phyloP scores from a whole-genome alignment of 2,329 filamentous ascomycete species.

The Bipolaris gigantea region DNA sequence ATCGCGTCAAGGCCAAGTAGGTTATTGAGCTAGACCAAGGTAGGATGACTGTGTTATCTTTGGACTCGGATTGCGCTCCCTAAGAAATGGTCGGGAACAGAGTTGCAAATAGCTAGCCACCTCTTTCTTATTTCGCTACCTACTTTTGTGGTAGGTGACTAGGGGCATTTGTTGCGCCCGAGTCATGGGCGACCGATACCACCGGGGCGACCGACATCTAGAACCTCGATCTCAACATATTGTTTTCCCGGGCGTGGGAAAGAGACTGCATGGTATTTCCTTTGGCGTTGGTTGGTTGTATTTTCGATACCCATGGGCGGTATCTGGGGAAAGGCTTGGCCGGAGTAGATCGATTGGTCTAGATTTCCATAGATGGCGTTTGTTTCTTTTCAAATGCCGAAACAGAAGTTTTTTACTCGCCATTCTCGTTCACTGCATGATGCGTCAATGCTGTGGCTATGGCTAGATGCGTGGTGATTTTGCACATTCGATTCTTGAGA shows the following conservation, averaged over 20 bases:
- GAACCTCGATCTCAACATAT: background rate
- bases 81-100: background rate
- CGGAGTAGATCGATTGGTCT: background rate
- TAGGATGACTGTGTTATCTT: background rate
- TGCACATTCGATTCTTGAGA: background rate
- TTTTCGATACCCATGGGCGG: constrained; percentile 1
- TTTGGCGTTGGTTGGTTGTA: background rate
- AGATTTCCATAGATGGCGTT: background rate
- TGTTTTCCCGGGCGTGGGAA: background rate
- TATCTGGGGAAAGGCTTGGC: background rate
- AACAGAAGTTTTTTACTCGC: background rate
- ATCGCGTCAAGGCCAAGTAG: background rate
- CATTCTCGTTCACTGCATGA: background rate
- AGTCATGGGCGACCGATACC: background rate
- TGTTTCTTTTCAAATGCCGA: background rate
- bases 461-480: background rate
- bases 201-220: background rate
- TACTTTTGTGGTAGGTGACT: background rate
- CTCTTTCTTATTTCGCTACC: background rate
- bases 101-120: background rate
- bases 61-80: background rate
- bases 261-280: background rate
- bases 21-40: background rate
- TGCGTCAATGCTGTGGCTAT: background rate
- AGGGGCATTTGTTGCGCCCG: background rate